These are phyloP conservation scores for Rhododendron ferrugineum DNA, from an alignment of 148 eudicot species.

Conservation along the genomic window DNA sequence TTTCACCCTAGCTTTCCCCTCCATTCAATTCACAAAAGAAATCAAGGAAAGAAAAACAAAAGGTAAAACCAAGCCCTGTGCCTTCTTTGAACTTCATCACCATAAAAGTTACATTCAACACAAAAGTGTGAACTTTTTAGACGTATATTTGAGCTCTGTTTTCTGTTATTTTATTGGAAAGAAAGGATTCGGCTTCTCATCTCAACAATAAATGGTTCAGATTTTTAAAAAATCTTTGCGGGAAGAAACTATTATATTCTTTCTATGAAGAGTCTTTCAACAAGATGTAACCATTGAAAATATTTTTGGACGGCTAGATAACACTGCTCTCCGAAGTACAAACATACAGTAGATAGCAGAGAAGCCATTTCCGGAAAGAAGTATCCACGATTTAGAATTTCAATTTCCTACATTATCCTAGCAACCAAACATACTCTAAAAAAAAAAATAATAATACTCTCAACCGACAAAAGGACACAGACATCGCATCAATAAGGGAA, in stretches of 20 bases:
- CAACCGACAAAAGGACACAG: background rate
- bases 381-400: background rate
- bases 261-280: too few relatives aligned
- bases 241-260: too few relatives aligned
- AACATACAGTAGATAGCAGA: background rate
- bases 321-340: background rate
- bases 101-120: background rate
- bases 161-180: background rate
- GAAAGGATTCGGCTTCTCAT: background rate
- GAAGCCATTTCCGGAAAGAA: background rate
- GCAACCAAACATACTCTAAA: constrained; percentile 8
- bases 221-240: too few relatives aligned
- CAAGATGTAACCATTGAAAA: too few relatives aligned
- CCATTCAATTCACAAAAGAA: background rate
- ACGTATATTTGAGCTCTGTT: background rate
- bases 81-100: background rate
- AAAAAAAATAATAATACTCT: too few relatives aligned
- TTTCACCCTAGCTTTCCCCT: background rate
- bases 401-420: background rate
- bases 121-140: background rate
- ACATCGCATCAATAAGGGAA: background rate
- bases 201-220: background rate
- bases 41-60: background rate
- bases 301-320: too few relatives aligned
- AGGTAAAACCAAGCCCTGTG: background rate